phyloP scores from a whole-genome alignment of 306 rosid genomes.

The Vachellia collinsii region DNA sequence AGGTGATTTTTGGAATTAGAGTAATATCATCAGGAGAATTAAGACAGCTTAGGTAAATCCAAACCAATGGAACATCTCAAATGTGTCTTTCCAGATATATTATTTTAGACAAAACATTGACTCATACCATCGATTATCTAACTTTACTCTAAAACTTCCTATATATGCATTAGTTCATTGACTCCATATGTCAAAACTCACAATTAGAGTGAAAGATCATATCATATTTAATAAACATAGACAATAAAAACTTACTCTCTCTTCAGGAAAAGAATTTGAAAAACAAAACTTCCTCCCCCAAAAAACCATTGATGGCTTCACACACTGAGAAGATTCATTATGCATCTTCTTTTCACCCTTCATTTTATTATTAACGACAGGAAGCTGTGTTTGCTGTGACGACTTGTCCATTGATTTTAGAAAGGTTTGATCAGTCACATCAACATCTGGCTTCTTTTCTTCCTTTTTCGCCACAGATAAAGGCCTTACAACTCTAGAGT shows the following conservation, averaged over 20 bases:
- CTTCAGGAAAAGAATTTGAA: slow-evolving; percentile 80
- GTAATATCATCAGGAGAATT: background rate
- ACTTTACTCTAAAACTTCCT: slow-evolving; percentile 26
- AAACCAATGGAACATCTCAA: slow-evolving; percentile 10
- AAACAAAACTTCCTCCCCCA: slow-evolving; percentile 68
- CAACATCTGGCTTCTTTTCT: slow-evolving; percentile 49
- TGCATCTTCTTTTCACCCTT: slow-evolving; percentile 44
- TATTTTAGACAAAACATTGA: slow-evolving; percentile 10
- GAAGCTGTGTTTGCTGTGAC: slow-evolving; percentile 45
- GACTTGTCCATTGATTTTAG: slow-evolving; percentile 47
- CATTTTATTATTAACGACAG: slow-evolving; percentile 42
- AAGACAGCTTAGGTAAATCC: slow-evolving; percentile 5
- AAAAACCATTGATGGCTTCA: slow-evolving; percentile 61
- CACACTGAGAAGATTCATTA: slow-evolving; percentile 50
- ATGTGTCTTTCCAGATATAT: slow-evolving; percentile 15
- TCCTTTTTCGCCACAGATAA: slow-evolving; percentile 46
- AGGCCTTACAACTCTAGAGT: slow-evolving; percentile 49
- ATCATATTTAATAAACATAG: slow-evolving; percentile 19
- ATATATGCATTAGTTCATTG: background rate
- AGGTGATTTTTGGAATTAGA: slow-evolving; percentile 7
- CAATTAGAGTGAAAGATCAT: slow-evolving; percentile 16
- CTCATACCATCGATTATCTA: background rate
- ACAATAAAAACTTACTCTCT: slow-evolving; percentile 60
- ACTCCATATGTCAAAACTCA: slow-evolving; percentile 13
- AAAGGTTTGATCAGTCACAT: slow-evolving; percentile 42